Conservation (phyloP, 2,329 filamentous ascomycete species). For the Epichloe glyceriae region DNA sequence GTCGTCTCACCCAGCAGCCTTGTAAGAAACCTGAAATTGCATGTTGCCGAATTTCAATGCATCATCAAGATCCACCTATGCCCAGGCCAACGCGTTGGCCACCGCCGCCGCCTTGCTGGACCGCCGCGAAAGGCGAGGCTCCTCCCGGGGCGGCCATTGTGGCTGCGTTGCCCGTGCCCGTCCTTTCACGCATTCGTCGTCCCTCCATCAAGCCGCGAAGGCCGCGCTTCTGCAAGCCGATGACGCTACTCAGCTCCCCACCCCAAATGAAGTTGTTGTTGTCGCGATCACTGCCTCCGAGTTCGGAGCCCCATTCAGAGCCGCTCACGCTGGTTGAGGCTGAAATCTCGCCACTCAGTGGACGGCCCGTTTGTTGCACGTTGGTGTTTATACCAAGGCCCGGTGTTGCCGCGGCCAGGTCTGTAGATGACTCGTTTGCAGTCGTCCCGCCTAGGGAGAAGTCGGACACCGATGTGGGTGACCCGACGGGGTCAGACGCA, state of each 20-base stretch:
- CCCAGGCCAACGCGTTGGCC: conserved; percentile 36
- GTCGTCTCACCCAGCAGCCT: too few relatives aligned
- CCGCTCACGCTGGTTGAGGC: conserved; percentile 38
- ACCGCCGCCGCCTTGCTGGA: conserved; percentile 13
- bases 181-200: conserved; percentile 65
- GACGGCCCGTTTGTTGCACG: conserved; percentile 21
- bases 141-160: conserved; percentile 12
- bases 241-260: conserved; percentile 74
- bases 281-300: conserved; percentile 36
- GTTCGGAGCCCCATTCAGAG: conserved; percentile 43
- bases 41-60: too few relatives aligned
- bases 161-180: conserved; percentile 27
- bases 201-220: conserved; percentile 91
- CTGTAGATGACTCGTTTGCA: conserved; percentile 16
- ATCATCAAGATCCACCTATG: conserved; percentile 32
- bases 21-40: too few relatives aligned
- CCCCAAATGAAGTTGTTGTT: conserved; percentile 49
- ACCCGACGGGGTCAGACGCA: conserved; percentile 29
- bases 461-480: conserved; percentile 20
- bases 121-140: conserved; percentile 5
- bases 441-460: conserved; percentile 20
- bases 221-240: conserved; percentile 89
- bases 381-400: conserved; percentile 37
- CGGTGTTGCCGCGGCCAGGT: conserved; percentile 22
- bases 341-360: conserved; percentile 35